These are phyloP conservation scores for Penicillium sp. DNA, from an alignment of 2,329 filamentous ascomycete genomes.

Conservation along the genomic window DNA sequence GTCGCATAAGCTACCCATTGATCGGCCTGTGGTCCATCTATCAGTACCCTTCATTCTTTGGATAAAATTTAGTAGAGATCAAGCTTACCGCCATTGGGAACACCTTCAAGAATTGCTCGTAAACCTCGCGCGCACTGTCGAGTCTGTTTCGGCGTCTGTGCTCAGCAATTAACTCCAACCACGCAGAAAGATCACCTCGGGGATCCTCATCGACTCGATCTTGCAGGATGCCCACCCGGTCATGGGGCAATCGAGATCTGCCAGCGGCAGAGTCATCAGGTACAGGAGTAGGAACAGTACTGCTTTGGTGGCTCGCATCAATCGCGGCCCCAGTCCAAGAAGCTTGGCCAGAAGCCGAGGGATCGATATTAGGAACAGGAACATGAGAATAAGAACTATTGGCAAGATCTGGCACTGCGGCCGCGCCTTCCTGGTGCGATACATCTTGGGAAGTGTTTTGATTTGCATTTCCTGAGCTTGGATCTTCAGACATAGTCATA, in stretches of 20 bases:
- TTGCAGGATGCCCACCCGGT: constrained; percentile 78
- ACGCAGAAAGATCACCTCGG: constrained; percentile 87
- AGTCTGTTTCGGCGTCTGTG: constrained; percentile 78
- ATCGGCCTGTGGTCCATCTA: constrained; percentile 65
- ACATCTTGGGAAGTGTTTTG: constrained; percentile 60
- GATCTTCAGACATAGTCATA: constrained; percentile 53
- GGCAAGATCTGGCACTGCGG: constrained; percentile 49
- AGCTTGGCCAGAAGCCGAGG: constrained; percentile 37
- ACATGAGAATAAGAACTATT: constrained; percentile 52
- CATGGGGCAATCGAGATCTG: constrained; percentile 64
- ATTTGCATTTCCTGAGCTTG: constrained; percentile 57
- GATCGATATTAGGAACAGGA: constrained; percentile 48
- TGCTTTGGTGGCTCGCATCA: constrained; percentile 36
- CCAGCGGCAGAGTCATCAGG: constrained; percentile 47
- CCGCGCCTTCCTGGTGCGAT: constrained; percentile 58
- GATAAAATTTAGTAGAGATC: background rate
- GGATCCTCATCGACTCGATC: constrained; percentile 90
- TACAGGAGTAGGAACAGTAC: constrained; percentile 38
- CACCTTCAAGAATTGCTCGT: constrained; percentile 80
- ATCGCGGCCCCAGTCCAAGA: constrained; percentile 34
- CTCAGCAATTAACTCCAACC: constrained; percentile 83
- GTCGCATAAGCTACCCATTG: constrained; percentile 87
- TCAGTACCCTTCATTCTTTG: background rate
- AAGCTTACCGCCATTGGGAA: constrained; percentile 85
- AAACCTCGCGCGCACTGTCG: constrained; percentile 76